Conservation (phyloP, 768 basidiomycete genomes). For the Russula brevipes region DNA sequence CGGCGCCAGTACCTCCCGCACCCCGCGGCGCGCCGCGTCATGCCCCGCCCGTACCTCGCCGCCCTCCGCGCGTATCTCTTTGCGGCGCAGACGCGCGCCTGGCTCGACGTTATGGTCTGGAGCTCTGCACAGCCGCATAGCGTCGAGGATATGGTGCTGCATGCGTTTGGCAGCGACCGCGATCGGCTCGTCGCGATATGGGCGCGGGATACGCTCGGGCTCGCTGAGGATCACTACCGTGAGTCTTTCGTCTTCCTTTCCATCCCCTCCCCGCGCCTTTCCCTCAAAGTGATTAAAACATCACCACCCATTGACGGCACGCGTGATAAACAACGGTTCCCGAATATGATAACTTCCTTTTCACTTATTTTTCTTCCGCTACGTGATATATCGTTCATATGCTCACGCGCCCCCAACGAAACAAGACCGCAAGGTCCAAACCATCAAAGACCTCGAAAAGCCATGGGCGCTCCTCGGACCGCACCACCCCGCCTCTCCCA, state of each 20-base stretch:
- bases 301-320: not conserved
- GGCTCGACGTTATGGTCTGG: constrained; percentile 88
- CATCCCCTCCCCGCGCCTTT: not conserved
- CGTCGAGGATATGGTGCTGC: constrained; percentile 68
- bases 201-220: constrained; percentile 74
- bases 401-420: not conserved
- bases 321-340: constrained; percentile 24
- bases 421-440: constrained; percentile 39
- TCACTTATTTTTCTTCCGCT: constrained; percentile 21
- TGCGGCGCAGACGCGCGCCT: constrained; percentile 49
- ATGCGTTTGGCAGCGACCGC: constrained; percentile 45
- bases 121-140: constrained; percentile 80
- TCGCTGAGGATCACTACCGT: constrained; percentile 62
- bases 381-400: not conserved
- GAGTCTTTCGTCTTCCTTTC: constrained; percentile 32
- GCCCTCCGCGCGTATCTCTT: constrained; percentile 62
- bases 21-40: constrained; percentile 35
- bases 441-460: constrained; percentile 70
- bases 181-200: constrained; percentile 57
- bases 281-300: not conserved
- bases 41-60: constrained; percentile 62
- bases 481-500: not conserved
- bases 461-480: constrained; percentile 51
- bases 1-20: not conserved
- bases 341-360: not conserved